Evolutionary conservation across 495 filamentous ascomycete genomes (phyloP), one percentile per base, ranked within the genome.

Genomic region (Aspergillus cavernicola): DNA sequence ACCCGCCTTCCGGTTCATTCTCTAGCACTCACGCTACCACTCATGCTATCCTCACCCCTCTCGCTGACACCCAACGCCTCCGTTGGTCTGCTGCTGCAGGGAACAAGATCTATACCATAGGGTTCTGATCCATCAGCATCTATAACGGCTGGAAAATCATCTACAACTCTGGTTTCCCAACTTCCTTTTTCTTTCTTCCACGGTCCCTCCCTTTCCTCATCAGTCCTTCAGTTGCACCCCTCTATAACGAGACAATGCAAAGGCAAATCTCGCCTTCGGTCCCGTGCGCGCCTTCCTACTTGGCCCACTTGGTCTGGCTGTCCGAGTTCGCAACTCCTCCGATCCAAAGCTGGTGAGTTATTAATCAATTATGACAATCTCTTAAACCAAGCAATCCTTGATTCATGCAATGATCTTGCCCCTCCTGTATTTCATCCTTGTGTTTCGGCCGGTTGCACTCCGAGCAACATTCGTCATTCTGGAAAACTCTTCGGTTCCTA

Each of bases 11-110:
- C 67, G 65, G 63, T 52, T 66, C 63, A 67, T 70, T 72, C 59
- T 66, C 62, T 66, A 62, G 66, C 65, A 69, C 68, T 58, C 65
- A 68, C 28, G 42, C 65, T 67, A 66, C 29, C 44, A 36, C 31
- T 35, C 29, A 36, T 6, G 2, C 44, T 36, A 40, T 41, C 19
- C 49, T 33, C 44, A 55, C 64, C 60, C 60, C 61, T 67, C 55
- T 66, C 66, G 68, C 66, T 51, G 29, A 47, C 68, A 71, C 68
- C 62, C 68, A 71, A 59, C 62, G 19, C 40, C 41, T 33, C 55
- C 59, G 57, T 31, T 58, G 55, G 53, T 56, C 47, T 39, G 31
- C 51, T 39, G 40, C 51, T 37, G 16, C 31, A 33, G 3, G 31
- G 11, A 13, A 7, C 31, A 7, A 33, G 31, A 10, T 33, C 31